phyloP scores from a whole-genome alignment of 2,329 filamentous ascomycete genomes.

The Penicillium sp. region DNA sequence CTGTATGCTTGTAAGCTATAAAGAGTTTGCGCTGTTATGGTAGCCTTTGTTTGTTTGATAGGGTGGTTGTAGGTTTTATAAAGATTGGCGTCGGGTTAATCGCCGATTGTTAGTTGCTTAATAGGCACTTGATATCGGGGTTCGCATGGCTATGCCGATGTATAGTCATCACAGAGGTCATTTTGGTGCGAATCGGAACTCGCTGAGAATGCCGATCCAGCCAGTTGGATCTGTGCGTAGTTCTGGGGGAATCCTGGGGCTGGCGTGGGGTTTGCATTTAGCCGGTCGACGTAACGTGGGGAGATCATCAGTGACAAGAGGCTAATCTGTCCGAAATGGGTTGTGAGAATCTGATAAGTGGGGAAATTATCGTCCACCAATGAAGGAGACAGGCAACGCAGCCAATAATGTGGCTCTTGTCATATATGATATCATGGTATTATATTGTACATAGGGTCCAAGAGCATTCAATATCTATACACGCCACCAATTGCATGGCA shows the following conservation, averaged over 20 bases:
- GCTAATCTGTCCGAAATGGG: not conserved
- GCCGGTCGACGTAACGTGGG: conserved; percentile 3
- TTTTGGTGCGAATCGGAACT: not conserved
- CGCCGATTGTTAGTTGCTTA: not conserved
- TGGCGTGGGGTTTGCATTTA: conserved; percentile 6
- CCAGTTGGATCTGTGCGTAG: not conserved
- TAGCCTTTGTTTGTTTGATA: not conserved
- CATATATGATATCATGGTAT: conserved; percentile 1
- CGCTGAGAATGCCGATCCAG: conserved; percentile 7
- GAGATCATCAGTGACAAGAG: not conserved
- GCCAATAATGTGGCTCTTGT: not conserved
- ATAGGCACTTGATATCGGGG: not conserved
- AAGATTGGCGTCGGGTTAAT: not conserved
- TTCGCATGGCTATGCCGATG: not conserved
- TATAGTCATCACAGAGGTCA: not conserved
- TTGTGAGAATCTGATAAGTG: conserved; percentile 1
- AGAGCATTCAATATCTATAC: conserved; percentile 3
- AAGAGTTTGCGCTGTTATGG: not conserved
- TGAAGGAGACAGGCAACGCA: not conserved
- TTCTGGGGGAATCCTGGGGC: not conserved
- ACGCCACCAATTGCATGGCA: not conserved
- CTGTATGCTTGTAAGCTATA: not conserved
- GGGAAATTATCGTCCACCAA: conserved; percentile 10
- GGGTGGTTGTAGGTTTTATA: not conserved
- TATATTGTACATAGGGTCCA: conserved; percentile 3